phyloP scores from a whole-genome alignment of 805 yeast species.

The Metschnikowia rubicola region DNA sequence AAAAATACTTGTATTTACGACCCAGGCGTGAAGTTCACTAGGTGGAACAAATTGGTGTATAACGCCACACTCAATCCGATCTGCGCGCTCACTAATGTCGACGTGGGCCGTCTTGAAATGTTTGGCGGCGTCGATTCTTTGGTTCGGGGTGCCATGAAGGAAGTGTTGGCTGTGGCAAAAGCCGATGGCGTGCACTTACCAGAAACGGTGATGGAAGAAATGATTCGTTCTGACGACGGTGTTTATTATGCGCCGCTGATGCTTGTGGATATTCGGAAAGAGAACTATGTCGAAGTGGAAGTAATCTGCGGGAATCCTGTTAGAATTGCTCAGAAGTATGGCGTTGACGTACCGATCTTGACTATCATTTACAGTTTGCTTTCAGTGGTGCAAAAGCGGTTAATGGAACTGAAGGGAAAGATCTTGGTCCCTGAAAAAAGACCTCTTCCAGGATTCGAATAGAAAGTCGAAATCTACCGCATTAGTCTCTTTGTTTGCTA shows the following conservation, averaged over 20 bases:
- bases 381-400: conserved; percentile 19
- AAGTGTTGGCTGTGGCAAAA: conserved; percentile 23
- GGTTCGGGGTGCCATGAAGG: conserved; percentile 20
- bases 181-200: conserved; percentile 24
- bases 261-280: conserved; percentile 37
- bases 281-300: conserved; percentile 38
- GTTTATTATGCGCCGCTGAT: conserved; percentile 41
- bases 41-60: conserved; percentile 69
- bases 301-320: conserved; percentile 40
- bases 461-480: too few relatives aligned
- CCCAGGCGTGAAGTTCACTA: conserved; percentile 45
- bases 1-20: conserved; percentile 39
- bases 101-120: conserved; percentile 46
- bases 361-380: conserved; percentile 22
- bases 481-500: too few relatives aligned
- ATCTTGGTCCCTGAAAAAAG: conserved; percentile 19
- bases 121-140: conserved; percentile 21
- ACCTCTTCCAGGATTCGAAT: conserved; percentile 9
- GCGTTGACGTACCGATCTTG: conserved; percentile 28
- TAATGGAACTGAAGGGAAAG: conserved; percentile 22
- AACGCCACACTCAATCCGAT: conserved; percentile 65
- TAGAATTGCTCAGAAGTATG: conserved; percentile 35
- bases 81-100: conserved; percentile 56
- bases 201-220: conserved; percentile 18
- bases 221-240: conserved; percentile 27